phyloP scores from a whole-genome alignment of 169 alveolate genomes.

The Hammondia hammondi region DNA sequence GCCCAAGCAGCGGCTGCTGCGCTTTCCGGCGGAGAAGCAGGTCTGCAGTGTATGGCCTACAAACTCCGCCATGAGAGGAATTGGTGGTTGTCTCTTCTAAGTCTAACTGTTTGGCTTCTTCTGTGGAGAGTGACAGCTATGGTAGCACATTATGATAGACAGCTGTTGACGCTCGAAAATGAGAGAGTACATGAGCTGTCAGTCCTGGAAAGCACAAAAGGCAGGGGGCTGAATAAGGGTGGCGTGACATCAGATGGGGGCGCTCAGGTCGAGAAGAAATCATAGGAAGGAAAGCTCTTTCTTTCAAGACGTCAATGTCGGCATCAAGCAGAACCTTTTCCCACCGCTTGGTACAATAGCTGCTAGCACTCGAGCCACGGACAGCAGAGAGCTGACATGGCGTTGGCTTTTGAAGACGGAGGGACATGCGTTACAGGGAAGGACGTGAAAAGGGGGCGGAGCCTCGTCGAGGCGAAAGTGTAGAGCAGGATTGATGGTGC shows the following conservation, averaged over 20 bases:
- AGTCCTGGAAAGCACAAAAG: not conserved
- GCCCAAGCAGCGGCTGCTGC: conserved; percentile 51
- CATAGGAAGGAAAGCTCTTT: not conserved
- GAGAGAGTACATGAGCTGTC: not conserved
- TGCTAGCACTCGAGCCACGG: no score
- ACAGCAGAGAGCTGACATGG: no score
- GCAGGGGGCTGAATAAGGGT: not conserved
- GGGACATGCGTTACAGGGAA: no score
- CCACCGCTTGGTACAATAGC: no score
- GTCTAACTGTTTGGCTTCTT: conserved; percentile 26
- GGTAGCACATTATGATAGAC: not conserved
- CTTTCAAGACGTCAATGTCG: no score
- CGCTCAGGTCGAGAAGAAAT: not conserved
- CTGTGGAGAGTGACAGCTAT: conserved; percentile 33
- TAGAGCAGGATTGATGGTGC: no score
- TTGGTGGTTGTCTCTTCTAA: conserved; percentile 35
- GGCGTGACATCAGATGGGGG: not conserved
- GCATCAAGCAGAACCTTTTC: no score
- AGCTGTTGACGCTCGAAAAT: not conserved
- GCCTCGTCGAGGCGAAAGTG: no score
- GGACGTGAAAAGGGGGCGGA: no score
- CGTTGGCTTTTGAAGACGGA: no score
- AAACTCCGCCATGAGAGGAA: conserved; percentile 39
- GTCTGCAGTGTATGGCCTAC: conserved; percentile 44
- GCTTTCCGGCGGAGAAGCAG: conserved; percentile 18